These are phyloP conservation scores for Leucocoprinus sp. DNA, from an alignment of 768 basidiomycete genomes.

Conservation along the genomic window DNA sequence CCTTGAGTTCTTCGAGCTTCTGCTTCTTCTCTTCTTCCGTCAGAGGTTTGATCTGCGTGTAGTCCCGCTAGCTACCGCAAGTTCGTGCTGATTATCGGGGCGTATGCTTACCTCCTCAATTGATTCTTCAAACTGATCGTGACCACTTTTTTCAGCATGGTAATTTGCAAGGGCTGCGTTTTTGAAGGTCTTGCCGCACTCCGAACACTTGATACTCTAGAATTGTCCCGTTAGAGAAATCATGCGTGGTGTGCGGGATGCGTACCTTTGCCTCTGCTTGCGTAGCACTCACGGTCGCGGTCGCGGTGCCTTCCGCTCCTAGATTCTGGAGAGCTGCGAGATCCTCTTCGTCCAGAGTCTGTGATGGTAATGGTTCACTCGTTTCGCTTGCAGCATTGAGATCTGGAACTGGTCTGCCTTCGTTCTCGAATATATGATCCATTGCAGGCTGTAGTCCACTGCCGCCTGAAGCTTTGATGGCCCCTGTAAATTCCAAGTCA, in stretches of 20 bases:
- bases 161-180: constrained; percentile 85
- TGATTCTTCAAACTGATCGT: constrained; percentile 93
- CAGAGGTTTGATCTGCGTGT: constrained; percentile 73
- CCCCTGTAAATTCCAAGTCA: constrained; percentile 48
- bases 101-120: constrained; percentile 67
- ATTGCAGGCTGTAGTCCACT: constrained; percentile 86
- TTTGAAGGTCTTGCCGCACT: constrained; percentile 81
- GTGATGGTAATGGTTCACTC: constrained; percentile 16
- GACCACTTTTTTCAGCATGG: constrained; percentile 92
- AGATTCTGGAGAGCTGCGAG: constrained; percentile 51
- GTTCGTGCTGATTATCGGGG: neutral
- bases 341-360: constrained; percentile 59
- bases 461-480: constrained; percentile 73
- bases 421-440: constrained; percentile 83
- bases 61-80: neutral
- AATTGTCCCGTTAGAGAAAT: neutral
- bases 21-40: constrained; percentile 90
- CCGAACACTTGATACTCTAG: constrained; percentile 76
- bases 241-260: neutral
- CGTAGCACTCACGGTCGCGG: constrained; percentile 23
- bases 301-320: constrained; percentile 23
- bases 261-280: constrained; percentile 58
- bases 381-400: constrained; percentile 33
- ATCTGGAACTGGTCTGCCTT: constrained; percentile 68
- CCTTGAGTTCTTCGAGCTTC: constrained; percentile 69